phyloP scores from a whole-genome alignment of 441 rosid genomes.

The Macaranga tanarius region DNA sequence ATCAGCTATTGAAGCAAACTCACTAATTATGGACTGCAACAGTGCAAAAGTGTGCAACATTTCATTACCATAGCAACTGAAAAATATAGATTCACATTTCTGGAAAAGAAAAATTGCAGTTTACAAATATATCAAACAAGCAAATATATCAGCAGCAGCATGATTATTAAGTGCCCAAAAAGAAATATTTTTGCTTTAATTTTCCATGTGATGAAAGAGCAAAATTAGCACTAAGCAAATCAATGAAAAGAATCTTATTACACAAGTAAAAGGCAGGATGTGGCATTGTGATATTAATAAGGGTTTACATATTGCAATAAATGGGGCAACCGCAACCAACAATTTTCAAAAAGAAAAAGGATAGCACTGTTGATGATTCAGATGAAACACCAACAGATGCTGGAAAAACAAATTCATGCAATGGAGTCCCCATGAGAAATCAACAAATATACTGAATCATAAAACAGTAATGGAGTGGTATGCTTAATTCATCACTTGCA shows the following conservation, averaged over 20 bases:
- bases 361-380: not conserved
- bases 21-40: slow-evolving; percentile 70
- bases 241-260: not conserved
- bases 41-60: slow-evolving; percentile 17
- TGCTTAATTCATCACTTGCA: not conserved
- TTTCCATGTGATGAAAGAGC: not conserved
- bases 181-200: not conserved
- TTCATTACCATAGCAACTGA: slow-evolving; percentile 5
- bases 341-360: not conserved
- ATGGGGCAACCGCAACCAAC: not conserved
- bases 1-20: slow-evolving; percentile 79
- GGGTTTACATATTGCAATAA: not conserved
- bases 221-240: not conserved
- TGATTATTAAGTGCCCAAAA: not conserved
- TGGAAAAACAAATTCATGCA: not conserved
- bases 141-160: not conserved
- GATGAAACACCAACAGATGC: not conserved
- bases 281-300: too few species aligned
- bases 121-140: not conserved
- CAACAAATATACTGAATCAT: not conserved
- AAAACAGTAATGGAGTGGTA: not conserved
- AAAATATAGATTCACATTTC: not conserved
- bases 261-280: not conserved
- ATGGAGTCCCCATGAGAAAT: not conserved
- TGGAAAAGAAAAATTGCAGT: not conserved